Evolutionary conservation across 495 filamentous ascomycete genomes (phyloP).

Genomic region (Neurospora sp.): DNA sequence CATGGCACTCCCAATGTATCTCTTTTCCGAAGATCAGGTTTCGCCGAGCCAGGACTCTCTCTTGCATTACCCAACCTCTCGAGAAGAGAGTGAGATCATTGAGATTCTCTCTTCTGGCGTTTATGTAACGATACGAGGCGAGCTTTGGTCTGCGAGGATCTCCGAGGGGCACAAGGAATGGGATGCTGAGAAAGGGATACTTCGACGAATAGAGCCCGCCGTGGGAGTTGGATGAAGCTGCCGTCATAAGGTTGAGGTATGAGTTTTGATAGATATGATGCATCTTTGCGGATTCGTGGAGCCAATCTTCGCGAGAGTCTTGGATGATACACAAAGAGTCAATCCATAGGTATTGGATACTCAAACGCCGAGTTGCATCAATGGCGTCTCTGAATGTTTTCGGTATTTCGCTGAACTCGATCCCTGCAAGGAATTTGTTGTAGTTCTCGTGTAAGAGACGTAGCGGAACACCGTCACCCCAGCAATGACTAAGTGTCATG

Average conservation of each 20-base stretch:
- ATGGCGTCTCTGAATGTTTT: slow-evolving; percentile 9
- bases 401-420: neutral
- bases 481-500: neutral
- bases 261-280: slow-evolving; percentile 19
- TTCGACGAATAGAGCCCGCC: neutral
- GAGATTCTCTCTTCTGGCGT: neutral
- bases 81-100: neutral
- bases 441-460: neutral
- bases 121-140: neutral
- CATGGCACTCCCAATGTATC: neutral
- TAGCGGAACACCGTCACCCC: neutral
- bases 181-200: neutral
- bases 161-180: neutral
- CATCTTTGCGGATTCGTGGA: slow-evolving; percentile 17
- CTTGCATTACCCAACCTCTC: neutral
- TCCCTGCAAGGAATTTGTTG: neutral
- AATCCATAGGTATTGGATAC: slow-evolving; percentile 26
- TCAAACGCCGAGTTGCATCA: neutral
- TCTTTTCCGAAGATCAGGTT: neutral
- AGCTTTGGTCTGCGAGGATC: neutral
- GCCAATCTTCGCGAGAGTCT: slow-evolving; percentile 21
- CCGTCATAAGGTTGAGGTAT: slow-evolving; percentile 4
- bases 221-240: neutral
- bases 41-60: neutral
- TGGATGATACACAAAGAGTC: slow-evolving; percentile 29